These are phyloP conservation scores for Elongisporangium anandrum DNA, from an alignment of 352 stramenopile species.

Conservation along the genomic window DNA sequence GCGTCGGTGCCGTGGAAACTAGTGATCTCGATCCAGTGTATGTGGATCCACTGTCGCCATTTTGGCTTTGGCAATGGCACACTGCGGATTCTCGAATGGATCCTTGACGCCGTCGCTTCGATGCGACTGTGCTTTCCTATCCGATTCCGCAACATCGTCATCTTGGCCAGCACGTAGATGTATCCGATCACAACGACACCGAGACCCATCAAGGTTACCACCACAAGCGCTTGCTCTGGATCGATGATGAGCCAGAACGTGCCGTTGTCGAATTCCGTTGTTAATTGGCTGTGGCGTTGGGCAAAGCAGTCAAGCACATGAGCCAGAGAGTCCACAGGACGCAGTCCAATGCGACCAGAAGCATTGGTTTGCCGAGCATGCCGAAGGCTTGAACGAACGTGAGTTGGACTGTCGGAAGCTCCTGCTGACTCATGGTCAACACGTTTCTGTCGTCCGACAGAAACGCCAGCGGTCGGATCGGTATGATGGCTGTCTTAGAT, in stretches of 20 bases:
- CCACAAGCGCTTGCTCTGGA: constrained; percentile 6
- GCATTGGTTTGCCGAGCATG: constrained; percentile 9
- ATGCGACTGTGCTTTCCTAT: constrained; percentile 2
- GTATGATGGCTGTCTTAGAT: not conserved
- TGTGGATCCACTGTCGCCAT: not conserved
- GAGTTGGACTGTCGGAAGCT: not conserved
- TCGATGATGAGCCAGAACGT: constrained; percentile 40
- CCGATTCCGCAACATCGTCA: constrained; percentile 6
- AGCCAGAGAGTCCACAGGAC: constrained; percentile 29
- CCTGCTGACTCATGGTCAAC: not conserved
- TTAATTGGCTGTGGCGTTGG: constrained; percentile 37
- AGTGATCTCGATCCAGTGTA: constrained; percentile 11
- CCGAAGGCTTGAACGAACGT: constrained; percentile 20
- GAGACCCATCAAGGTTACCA: constrained; percentile 10
- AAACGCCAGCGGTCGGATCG: not conserved
- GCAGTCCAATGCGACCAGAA: constrained; percentile 12
- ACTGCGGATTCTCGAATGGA: not conserved
- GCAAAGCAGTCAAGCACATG: constrained; percentile 16
- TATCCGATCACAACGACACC: constrained; percentile 12
- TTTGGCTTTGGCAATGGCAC: not conserved
- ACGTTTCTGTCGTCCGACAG: not conserved
- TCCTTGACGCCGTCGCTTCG: not conserved
- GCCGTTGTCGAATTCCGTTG: constrained; percentile 32
- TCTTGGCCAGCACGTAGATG: constrained; percentile 20
- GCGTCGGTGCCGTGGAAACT: constrained; percentile 7